Evolutionary conservation across 306 rosid genomes (phyloP).

Genomic region (Psophocarpus tetragonolobus): DNA sequence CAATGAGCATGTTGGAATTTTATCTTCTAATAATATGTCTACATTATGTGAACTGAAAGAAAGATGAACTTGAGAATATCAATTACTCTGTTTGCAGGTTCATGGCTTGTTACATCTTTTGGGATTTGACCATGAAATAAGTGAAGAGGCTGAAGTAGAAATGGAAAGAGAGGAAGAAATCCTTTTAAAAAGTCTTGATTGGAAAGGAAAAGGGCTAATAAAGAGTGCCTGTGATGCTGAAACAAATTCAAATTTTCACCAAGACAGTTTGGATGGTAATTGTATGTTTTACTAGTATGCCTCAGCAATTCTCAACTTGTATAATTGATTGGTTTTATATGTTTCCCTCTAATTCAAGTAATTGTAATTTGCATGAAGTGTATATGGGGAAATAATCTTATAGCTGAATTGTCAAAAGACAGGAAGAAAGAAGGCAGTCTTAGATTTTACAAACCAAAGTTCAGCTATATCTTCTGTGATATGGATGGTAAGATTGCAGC

Average conservation of each 20-base stretch:
- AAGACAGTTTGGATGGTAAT: conserved; percentile 40
- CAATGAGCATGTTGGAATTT: background rate
- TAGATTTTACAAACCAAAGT: conserved; percentile 83
- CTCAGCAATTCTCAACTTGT: conserved; percentile 11
- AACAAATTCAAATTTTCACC: conserved; percentile 41
- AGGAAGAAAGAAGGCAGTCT: conserved; percentile 87
- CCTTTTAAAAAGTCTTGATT: conserved; percentile 72
- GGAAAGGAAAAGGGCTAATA: conserved; percentile 91
- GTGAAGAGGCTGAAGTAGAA: conserved; percentile 83
- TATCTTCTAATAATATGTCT: conserved; percentile 10
- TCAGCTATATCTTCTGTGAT: conserved; percentile 87
- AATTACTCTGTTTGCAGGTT: conserved; percentile 47
- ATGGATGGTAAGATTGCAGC: conserved; percentile 80
- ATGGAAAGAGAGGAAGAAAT: conserved; percentile 89
- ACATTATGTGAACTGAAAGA: conserved; percentile 27
- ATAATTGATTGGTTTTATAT: conserved; percentile 11
- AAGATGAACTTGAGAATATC: conserved; percentile 31
- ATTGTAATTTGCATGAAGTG: conserved; percentile 23
- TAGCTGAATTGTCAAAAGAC: conserved; percentile 76
- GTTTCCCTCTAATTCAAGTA: conserved; percentile 22
- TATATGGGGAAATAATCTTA: conserved; percentile 53
- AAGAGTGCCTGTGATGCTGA: conserved; percentile 67
- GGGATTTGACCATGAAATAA: conserved; percentile 90
- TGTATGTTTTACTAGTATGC: conserved; percentile 4
- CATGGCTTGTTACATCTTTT: conserved; percentile 94